Evolutionary conservation across 257 asterid genomes (phyloP), one percentile per base, ranked within the genome.

Genomic region (Solanum gandarillasii): DNA sequence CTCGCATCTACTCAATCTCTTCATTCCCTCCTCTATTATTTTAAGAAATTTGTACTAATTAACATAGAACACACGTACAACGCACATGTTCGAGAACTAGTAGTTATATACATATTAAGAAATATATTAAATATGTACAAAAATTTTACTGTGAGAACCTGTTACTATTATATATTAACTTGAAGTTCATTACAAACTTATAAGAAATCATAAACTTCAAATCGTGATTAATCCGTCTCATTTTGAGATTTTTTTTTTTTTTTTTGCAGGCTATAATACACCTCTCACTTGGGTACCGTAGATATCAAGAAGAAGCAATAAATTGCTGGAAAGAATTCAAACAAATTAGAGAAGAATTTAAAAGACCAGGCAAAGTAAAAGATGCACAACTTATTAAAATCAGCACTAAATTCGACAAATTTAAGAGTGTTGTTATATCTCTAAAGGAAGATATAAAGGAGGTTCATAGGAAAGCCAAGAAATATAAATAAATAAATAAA

Each of bases 241-340:
- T 36, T 35, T 62, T 35, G 12, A 84, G 18, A 35, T 38, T 55
- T 20, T 7, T 52, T 14, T 46, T 46, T 7, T 55, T 12, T 65
- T 85, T 85, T 84, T 84, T 25, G 21, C 81, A 85, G 87, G 87
- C 87, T 12, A 85, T 85, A 43, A 67, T 85, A 62, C 2, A 67
- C 1, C 11, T 65, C 23, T 85, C 39, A 31, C 29, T 67, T 38
- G 62, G 39, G 87, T 0, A 32, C 12, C 2, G 12, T 14, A 52
- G 12, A 0, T 9, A 5, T 25, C 18, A 60, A 36, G 58, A n/a
- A 27, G 81, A 39, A 3, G 82, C 62, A 0, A 3, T 16, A 67
- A 27, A 31, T 1, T 71, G 12, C 18, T 85, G 87, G 81, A 9
- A 13, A 34, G 43, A 67, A 35, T 85, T 67, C 29, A 67, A 12